Base-by-base conservation (phyloP, 176 grass and related monocot genomes). In the Carex myosuroides region DNA sequence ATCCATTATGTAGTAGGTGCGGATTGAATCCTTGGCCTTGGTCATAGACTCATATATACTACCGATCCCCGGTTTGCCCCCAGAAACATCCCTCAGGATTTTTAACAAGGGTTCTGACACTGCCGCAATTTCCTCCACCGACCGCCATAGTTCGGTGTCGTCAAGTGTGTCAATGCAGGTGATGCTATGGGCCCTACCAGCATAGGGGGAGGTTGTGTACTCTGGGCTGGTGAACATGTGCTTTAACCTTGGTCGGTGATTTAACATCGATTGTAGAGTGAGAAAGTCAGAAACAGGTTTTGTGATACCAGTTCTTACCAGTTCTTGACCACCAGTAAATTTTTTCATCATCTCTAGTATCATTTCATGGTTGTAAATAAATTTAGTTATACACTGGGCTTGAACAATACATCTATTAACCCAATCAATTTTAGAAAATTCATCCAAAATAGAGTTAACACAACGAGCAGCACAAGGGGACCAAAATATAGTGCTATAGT, bases 1-100 rank as follows among this genome's bases (percentile, higher is more conserved):
- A 53, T 99, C 96, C 96, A 98, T 99, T 90, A 95, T 95, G 85
- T 95, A 95, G 85, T 99, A 99, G 17, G 91, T 99, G 85, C 96
- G 89, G 61, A 98, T 94, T 62, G 92, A 98, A 11, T 94, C 95
- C 33, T 91, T 98, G 39, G 92, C 91, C 72, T 91, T 98, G 12
- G 93, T 98, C 91, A 98, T 95, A 54, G 96, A 98, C 86, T 98
- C 96, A 1, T 98, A 98, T 88, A 98, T 95, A 55, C 85, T 95
- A 48, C 96, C 91, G 50, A 93, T 95, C 58, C 92, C 91, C 52
- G 88, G 85, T 85, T 92, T 98, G 53, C 93, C 87, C 81, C 92
- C 92, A 37, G 91, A 98, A 84, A 98, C 89, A 83, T 98, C 96
- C 83, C 93, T 93, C 86, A 98, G 80, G 56, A 98, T 89, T 74